Percentiles rank a stretch among this genome's conserved stretches.
phyloP scores from a whole-genome alignment of 805 yeast genomes.

The Groenewaldozyma tartarivorans region DNA sequence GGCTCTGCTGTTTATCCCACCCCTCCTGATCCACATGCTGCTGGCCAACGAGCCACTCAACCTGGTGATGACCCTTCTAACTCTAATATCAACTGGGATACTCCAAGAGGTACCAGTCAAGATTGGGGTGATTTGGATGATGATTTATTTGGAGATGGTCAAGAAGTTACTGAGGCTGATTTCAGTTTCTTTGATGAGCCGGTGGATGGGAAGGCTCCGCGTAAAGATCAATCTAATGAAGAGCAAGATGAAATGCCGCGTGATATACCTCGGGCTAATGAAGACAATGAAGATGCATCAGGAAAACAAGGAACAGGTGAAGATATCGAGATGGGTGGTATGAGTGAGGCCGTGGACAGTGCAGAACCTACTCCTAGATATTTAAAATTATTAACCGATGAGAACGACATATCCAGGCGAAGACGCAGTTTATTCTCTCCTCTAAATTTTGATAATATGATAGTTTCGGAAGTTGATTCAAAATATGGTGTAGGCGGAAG shows the following conservation, averaged over 20 bases:
- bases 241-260: not conserved
- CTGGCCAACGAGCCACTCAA: constrained; percentile 3
- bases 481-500: constrained; percentile 89
- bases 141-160: constrained; percentile 27
- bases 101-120: constrained; percentile 12
- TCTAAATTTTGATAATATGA: constrained; percentile 68
- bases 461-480: constrained; percentile 66
- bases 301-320: not conserved
- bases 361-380: not conserved
- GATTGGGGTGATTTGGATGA: constrained; percentile 18
- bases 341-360: not conserved
- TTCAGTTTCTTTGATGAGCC: constrained; percentile 33
- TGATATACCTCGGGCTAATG: not conserved
- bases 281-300: not conserved
- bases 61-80: constrained; percentile 8
- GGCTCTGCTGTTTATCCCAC: constrained; percentile 24
- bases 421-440: constrained; percentile 71
- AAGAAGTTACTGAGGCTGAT: constrained; percentile 34
- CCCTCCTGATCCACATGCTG: constrained; percentile 26
- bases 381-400: not conserved
- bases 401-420: constrained; percentile 9
- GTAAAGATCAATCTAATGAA: constrained; percentile 3
- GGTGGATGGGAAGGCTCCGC: constrained; percentile 9
- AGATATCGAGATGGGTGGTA: not conserved
- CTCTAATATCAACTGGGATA: constrained; percentile 14